Percentiles rank a stretch among this genome's conserved stretches.
phyloP scores from a whole-genome alignment of 306 rosid genomes.

The Malus fusca region DNA sequence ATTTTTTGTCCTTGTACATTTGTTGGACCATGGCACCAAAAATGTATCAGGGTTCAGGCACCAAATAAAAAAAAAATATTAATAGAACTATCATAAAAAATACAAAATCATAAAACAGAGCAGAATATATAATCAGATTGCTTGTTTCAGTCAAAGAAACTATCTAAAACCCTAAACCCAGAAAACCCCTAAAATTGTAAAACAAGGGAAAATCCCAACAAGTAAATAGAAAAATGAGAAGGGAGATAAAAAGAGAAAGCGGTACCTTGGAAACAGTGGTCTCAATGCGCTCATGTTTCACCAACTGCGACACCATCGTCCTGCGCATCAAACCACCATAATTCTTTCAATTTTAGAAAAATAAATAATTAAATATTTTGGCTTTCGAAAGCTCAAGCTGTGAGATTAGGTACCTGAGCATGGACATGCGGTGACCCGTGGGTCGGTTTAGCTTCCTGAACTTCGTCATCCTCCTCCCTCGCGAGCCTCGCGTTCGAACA shows the following conservation, averaged over 20 bases:
- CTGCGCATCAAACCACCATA: conserved; percentile 13
- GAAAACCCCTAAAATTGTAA: not conserved
- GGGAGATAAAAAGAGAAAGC: not conserved
- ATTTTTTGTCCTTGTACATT: not conserved
- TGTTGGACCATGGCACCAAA: not conserved
- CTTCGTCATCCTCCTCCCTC: conserved; percentile 52
- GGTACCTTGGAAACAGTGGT: conserved; percentile 85
- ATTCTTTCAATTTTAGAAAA: not conserved
- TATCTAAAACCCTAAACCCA: not conserved
- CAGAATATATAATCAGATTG: not conserved
- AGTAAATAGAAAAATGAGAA: not conserved
- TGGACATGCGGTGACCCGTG: conserved; percentile 68
- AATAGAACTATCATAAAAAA: not conserved
- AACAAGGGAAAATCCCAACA: not conserved
- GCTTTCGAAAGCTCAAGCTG: not conserved
- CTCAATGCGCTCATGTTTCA: conserved; percentile 94
- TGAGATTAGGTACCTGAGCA: conserved; percentile 54
- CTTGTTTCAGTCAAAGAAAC: not conserved
- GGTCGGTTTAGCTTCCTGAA: conserved; percentile 77
- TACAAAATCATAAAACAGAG: not conserved
- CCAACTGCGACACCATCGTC: conserved; percentile 95
- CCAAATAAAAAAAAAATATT: not conserved
- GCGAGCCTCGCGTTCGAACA: not conserved
- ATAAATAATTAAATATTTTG: not conserved
- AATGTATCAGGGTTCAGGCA: not conserved